phyloP scores from a whole-genome alignment of 2,329 filamentous ascomycete genomes.

The Hypoxylon sp. region DNA sequence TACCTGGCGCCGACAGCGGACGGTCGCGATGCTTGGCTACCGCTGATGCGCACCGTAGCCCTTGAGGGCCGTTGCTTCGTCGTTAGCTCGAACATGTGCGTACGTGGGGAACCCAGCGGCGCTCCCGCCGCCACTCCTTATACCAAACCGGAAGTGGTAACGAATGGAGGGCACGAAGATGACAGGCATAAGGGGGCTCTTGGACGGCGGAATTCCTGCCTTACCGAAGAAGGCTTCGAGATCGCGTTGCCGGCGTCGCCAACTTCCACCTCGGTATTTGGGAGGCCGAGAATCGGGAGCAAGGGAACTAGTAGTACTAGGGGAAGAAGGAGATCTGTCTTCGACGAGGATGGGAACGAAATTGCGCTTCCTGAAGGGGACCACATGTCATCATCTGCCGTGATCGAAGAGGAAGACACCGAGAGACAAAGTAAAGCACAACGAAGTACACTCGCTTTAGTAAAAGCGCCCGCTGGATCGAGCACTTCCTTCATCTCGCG shows the following conservation, averaged over 20 bases:
- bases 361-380: constrained; percentile 57
- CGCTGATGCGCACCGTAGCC: constrained; percentile 82
- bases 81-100: constrained; percentile 86
- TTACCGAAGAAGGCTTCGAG: constrained; percentile 60
- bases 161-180: background rate
- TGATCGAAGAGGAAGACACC: constrained; percentile 41
- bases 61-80: constrained; percentile 88
- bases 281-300: background rate
- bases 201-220: constrained; percentile 56
- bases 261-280: background rate
- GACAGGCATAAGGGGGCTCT: background rate
- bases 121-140: constrained; percentile 56
- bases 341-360: constrained; percentile 68
- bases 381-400: constrained; percentile 29
- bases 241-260: background rate
- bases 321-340: constrained; percentile 56
- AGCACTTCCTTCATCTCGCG: constrained; percentile 70
- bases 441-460: background rate
- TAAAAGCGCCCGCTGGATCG: constrained; percentile 3
- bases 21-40: constrained; percentile 82
- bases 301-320: constrained; percentile 6
- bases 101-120: constrained; percentile 69
- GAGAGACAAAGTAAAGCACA: constrained; percentile 15
- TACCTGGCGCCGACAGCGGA: constrained; percentile 94
- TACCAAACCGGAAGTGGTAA: background rate